These are phyloP conservation scores for Sugiyamaella novakii DNA, from an alignment of 1,139 yeast genomes.

Conservation along the genomic window DNA sequence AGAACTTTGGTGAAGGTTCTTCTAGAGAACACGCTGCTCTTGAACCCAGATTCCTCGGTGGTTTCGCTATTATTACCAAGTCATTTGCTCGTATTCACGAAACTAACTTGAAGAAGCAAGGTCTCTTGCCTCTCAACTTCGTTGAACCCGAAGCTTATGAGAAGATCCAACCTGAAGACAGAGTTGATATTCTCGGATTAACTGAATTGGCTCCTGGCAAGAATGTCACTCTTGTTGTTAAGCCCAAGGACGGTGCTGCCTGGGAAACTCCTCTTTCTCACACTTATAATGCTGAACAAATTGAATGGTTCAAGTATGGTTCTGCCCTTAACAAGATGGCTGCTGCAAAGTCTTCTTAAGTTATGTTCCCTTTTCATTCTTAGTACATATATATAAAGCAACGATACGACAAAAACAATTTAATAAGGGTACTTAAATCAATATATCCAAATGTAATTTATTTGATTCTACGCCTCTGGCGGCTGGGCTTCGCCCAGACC, in stretches of 20 bases:
- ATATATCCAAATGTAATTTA: neutral
- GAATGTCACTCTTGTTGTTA: conserved; percentile 81
- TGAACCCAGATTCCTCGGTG: conserved; percentile 99
- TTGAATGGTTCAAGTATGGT: conserved; percentile 99
- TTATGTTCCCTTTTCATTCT: neutral
- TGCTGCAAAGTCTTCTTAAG: conserved; percentile 36
- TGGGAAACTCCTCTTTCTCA: conserved; percentile 92
- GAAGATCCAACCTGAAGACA: conserved; percentile 88
- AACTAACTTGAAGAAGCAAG: conserved; percentile 96
- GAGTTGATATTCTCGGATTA: conserved; percentile 84
- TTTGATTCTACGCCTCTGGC: neutral
- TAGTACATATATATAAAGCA: conserved; percentile 9
- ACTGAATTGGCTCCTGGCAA: conserved; percentile 91
- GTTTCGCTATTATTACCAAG: conserved; percentile 93
- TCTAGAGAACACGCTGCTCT: conserved; percentile 99
- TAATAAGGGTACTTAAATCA: neutral
- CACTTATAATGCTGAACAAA: conserved; percentile 94
- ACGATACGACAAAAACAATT: conserved; percentile 6
- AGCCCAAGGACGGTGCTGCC: conserved; percentile 79
- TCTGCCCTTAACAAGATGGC: conserved; percentile 99
- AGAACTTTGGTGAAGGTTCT: conserved; percentile 99
- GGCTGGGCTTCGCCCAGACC: neutral
- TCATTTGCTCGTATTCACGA: conserved; percentile 97
- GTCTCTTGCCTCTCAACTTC: conserved; percentile 95
- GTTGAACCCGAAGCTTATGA: conserved; percentile 88